Evolutionary conservation across 2,329 filamentous ascomycete species (phyloP).

Genomic region (Fusarium penzigii): DNA sequence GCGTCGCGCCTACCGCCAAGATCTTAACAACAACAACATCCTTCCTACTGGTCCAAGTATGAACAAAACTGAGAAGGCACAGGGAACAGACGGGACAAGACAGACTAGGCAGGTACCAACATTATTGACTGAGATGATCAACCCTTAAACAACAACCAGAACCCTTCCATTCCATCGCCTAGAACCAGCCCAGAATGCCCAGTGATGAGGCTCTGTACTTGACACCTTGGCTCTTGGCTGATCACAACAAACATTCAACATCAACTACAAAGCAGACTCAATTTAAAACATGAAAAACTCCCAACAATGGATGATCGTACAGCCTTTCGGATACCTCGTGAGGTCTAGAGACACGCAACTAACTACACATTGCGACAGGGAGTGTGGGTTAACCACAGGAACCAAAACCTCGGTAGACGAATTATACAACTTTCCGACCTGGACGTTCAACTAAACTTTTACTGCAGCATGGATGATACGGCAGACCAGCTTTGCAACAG

Average conservation of each 20-base stretch:
- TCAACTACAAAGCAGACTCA: neutral
- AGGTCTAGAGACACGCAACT: no score
- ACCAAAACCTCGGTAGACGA: no score
- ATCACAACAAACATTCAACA: conserved; percentile 1
- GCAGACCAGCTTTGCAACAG: neutral
- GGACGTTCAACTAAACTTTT: no score
- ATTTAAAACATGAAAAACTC: neutral
- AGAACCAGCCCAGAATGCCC: conserved; percentile 1
- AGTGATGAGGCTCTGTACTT: conserved; percentile 20
- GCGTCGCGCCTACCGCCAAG: neutral
- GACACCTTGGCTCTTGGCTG: conserved; percentile 1
- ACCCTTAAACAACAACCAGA: neutral
- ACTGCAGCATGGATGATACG: neutral
- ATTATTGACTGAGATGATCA: neutral
- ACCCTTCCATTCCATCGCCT: neutral
- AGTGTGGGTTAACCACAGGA: no score
- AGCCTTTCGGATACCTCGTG: no score
- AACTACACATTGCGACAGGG: no score
- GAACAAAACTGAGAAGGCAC: neutral
- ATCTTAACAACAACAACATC: neutral
- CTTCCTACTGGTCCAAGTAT: neutral
- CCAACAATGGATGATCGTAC: neutral
- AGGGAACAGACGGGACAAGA: neutral
- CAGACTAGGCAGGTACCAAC: neutral
- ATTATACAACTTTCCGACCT: no score